Percentiles rank a stretch among this genome's conserved stretches.
Evolutionary conservation across 2,329 filamentous ascomycete species (phyloP).

Genomic region (Exserohilum turcica): DNA sequence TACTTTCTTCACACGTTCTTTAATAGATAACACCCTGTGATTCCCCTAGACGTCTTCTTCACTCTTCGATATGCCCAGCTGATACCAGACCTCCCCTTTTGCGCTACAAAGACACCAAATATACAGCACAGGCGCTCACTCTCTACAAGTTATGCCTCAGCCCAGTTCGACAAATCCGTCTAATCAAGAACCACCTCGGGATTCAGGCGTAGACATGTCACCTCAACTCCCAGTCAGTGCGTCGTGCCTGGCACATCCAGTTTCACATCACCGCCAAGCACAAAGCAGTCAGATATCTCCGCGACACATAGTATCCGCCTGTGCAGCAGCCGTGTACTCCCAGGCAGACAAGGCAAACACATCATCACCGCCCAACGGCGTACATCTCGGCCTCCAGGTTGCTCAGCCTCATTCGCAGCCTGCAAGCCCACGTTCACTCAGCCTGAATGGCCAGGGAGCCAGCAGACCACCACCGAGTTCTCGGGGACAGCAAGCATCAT

Average conservation of each 20-base stretch:
- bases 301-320: not conserved
- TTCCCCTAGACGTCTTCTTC: not conserved
- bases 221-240: not conserved
- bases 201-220: conserved; percentile 7
- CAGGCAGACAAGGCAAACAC: not conserved
- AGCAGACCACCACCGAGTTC: not conserved
- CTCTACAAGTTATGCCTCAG: not conserved
- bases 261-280: not conserved
- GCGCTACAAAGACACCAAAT: not conserved
- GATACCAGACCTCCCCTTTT: not conserved
- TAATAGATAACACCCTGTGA: not conserved
- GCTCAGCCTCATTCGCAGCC: not conserved
- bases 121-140: not conserved
- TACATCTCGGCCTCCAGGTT: not conserved
- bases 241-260: not conserved
- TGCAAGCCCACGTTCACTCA: not conserved
- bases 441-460: not conserved
- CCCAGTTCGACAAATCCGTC: not conserved
- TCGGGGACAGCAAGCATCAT: not conserved
- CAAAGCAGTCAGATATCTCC: not conserved
- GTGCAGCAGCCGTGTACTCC: not conserved
- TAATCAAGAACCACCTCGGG: not conserved
- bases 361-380: not conserved
- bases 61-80: not conserved
- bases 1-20: not conserved